Evolutionary conservation across 495 filamentous ascomycete genomes (phyloP).

Genomic region (Copromyces sp.): DNA sequence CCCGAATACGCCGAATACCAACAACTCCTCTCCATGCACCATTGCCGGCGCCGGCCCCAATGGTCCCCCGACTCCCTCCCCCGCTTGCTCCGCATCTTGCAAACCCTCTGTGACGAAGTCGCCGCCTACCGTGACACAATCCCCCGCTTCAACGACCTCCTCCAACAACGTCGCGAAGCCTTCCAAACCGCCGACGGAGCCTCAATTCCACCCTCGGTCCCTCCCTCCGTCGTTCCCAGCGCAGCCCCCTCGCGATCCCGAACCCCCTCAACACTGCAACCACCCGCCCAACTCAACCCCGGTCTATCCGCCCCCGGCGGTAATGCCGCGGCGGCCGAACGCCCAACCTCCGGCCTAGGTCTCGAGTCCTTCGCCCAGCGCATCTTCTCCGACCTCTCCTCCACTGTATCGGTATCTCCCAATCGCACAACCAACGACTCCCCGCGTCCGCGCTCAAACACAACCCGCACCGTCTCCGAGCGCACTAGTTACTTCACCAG

Average conservation of each 20-base stretch:
- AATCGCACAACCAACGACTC: not conserved
- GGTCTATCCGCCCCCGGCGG: constrained; percentile 8
- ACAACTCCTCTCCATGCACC: constrained; percentile 34
- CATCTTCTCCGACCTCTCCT: constrained; percentile 39
- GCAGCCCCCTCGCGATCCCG: not conserved
- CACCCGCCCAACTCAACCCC: not conserved
- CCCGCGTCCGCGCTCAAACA: not conserved
- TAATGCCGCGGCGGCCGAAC: constrained; percentile 27
- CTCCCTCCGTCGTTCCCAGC: not conserved
- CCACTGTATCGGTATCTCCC: not conserved
- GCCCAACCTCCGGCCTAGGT: constrained; percentile 24
- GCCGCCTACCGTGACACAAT: constrained; percentile 55
- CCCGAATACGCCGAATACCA: constrained; percentile 33
- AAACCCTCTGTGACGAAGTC: constrained; percentile 54
- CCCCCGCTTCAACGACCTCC: constrained; percentile 64
- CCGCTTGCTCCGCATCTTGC: constrained; percentile 39
- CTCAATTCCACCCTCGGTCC: not conserved
- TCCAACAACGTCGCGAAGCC: constrained; percentile 59
- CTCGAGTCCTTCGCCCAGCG: constrained; percentile 47
- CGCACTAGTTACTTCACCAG: not conserved
- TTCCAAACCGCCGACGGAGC: constrained; percentile 47
- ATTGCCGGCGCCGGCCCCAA: constrained; percentile 40
- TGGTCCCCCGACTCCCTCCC: constrained; percentile 37
- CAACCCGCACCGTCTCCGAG: not conserved
- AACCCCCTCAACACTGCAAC: not conserved